Conservation (phyloP, 1,139 yeast species). For the Suhomyces bribrorum region DNA sequence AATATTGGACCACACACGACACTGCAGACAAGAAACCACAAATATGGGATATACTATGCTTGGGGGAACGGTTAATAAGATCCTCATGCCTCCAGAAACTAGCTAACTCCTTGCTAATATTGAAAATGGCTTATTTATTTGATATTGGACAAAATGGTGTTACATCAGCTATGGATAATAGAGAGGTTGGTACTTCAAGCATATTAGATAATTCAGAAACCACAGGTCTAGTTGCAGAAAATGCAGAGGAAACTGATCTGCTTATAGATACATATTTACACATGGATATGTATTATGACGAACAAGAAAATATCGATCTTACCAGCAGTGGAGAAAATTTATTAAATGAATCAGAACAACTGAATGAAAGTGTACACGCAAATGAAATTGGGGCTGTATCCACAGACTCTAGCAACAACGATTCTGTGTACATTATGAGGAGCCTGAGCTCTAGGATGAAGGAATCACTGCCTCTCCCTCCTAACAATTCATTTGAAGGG, state of each 20-base stretch:
- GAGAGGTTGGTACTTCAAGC: not conserved
- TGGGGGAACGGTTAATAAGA: not conserved
- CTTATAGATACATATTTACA: not conserved
- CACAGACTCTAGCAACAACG: not conserved
- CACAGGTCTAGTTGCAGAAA: not conserved
- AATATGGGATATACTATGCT: not conserved
- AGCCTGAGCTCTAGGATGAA: not conserved
- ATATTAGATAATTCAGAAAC: not conserved
- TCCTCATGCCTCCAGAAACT: not conserved
- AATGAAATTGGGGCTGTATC: not conserved
- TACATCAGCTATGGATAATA: no score
- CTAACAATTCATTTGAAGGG: no score
- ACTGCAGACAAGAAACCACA: not conserved
- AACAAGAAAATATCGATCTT: no score
- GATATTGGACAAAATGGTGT: no score
- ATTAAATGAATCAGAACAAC: not conserved
- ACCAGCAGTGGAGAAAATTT: no score
- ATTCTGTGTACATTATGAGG: not conserved
- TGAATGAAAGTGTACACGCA: not conserved
- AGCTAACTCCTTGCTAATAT: not conserved
- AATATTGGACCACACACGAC: slow-evolving; percentile 5
- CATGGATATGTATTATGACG: not conserved
- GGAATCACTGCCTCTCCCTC: not conserved
- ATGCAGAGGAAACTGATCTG: not conserved
- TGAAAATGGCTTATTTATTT: not conserved